Conservation (phyloP, 306 rosid genomes). For the Erythrophleum fordii region DNA sequence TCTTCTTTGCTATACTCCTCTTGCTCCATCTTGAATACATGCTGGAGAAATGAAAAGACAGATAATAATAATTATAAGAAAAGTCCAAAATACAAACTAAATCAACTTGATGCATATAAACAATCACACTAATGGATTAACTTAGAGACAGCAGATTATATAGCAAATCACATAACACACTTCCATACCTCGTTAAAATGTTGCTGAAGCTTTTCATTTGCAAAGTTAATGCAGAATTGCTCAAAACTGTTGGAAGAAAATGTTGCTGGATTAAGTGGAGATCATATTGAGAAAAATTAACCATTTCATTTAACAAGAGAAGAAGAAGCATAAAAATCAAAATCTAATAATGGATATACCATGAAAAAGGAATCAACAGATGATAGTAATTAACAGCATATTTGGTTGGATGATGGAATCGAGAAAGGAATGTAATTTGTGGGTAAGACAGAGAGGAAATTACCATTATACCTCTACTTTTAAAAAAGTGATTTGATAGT, state of each 20-base stretch:
- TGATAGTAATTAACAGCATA: neutral
- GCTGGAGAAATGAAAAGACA: slow-evolving; percentile 59
- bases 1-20: slow-evolving; percentile 95
- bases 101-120: slow-evolving; percentile 22
- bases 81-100: neutral
- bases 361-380: slow-evolving; percentile 5
- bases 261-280: slow-evolving; percentile 30
- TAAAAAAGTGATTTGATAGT: no score
- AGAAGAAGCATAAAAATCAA: slow-evolving; percentile 7
- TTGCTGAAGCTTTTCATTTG: slow-evolving; percentile 98
- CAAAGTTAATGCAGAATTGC: slow-evolving; percentile 99
- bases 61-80: slow-evolving; percentile 34
- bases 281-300: slow-evolving; percentile 9
- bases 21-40: slow-evolving; percentile 99
- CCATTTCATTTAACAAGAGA: slow-evolving; percentile 21
- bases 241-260: slow-evolving; percentile 73
- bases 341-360: slow-evolving; percentile 12
- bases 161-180: neutral
- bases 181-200: slow-evolving; percentile 91
- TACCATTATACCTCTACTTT: no score
- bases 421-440: no score
- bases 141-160: slow-evolving; percentile 18
- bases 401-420: no score
- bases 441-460: no score
- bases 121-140: neutral